Conservation (phyloP, 257 asterid genomes). For the Nemophila menziesii region DNA sequence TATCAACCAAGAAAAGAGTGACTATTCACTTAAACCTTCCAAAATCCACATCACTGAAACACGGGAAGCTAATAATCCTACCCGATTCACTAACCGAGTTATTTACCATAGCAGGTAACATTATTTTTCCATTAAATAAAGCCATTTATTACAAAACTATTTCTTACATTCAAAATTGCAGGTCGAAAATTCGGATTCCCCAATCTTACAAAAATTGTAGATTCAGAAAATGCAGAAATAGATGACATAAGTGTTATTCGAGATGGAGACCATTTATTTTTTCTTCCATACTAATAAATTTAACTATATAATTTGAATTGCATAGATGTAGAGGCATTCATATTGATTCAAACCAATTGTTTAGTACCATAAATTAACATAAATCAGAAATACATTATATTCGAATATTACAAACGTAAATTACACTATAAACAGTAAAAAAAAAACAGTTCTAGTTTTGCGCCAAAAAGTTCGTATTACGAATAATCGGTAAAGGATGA, state of each 20-base stretch:
- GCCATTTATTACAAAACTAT: neutral
- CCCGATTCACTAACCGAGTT: conserved; percentile 67
- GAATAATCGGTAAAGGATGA: conserved; percentile 74
- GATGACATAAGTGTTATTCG: conserved; percentile 60
- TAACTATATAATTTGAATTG: conserved; percentile 8
- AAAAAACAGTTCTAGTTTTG: too few relatives aligned
- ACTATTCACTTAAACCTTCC: conserved; percentile 47
- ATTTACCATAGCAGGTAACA: conserved; percentile 57
- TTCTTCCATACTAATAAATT: conserved; percentile 22
- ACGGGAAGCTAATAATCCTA: conserved; percentile 37
- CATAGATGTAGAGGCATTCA: neutral
- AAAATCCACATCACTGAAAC: conserved; percentile 15
- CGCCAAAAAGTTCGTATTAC: conserved; percentile 8
- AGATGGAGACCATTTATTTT: conserved; percentile 81
- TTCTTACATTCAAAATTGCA: conserved; percentile 35
- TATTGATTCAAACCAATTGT: neutral
- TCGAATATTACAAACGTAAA: conserved; percentile 2
- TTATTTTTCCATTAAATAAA: conserved; percentile 1
- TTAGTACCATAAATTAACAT: neutral
- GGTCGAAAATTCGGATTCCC: conserved; percentile 56
- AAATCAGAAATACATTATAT: neutral
- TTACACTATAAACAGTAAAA: conserved; percentile 11
- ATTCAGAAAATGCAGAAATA: conserved; percentile 68
- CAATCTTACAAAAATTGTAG: conserved; percentile 33
- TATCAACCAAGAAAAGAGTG: conserved; percentile 48